Base-by-base conservation (phyloP, 2,329 filamentous ascomycete genomes). In the Penicillium sp. region DNA sequence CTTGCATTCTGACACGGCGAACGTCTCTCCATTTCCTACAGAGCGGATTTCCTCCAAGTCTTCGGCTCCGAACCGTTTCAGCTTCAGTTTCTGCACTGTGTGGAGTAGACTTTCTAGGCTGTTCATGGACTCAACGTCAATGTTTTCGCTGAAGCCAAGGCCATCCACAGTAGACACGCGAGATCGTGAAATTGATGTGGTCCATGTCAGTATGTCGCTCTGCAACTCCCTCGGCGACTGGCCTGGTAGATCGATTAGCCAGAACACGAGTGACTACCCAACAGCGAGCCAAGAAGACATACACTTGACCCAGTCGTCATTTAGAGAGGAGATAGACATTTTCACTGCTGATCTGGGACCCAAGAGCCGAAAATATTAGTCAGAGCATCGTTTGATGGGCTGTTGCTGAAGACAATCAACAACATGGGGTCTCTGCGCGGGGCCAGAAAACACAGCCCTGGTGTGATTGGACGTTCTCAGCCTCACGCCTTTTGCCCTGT, bases 11-110 rank as follows among this genome's bases (percentile, higher is more conserved):
- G 62, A 58, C 22, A 64, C 62, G 13, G 50, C 13, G 51, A 64
- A 64, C 7, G 62, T 64, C 50, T 64, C 62, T 22, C 62, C 62
- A 17, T 59, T 59, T 2, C 59, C 62, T 6, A 64, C 30, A 19
- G 56, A 58, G 6, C 47, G 42, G 15, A 22, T 30, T 13, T 62
- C 51, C 22, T 62, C 56, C 10, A 64, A 24, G n/a, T 54, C 40
- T 24, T 62, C 59, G 13, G 12, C 38, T 13, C 15, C 19, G 13
- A 64, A 13, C 17, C 49, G 54, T 40, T 62, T 54, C 8, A 64
- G 47, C 19, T 64, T 62, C 53, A 62, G 40, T 53, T 60, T 53
- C 26, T 64, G 62, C 30, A 64, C 60, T 13, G 60, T 62, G 38
- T 47, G 62, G 5, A 64, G 60, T 35, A 64, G 53, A 19, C 49